Base-by-base conservation (phyloP, 768 basidiomycete genomes). In the Lentinus brumalis region DNA sequence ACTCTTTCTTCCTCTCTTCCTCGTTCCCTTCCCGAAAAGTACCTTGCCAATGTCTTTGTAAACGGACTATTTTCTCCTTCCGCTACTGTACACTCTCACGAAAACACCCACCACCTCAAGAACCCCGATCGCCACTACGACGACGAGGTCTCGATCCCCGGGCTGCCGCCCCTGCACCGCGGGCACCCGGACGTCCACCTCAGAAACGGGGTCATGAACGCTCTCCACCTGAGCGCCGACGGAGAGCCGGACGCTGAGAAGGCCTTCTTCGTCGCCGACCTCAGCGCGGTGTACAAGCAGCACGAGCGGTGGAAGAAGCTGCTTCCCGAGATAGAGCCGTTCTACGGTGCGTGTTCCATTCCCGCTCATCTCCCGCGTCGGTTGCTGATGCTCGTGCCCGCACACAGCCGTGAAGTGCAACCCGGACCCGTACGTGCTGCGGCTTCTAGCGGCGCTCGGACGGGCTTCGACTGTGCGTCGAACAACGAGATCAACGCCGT, bases 391-490 rank as follows among this genome's bases (percentile, higher is more conserved):
- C 70, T 69, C 49, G 69, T 71, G 61, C 71, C 63, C 51, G 62
- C 16, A 32, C 61, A 47, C 63, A 94, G 94, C 97, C 61, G 86
- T 98, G 70, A 99, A 99, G 78, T 97, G 94, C 78, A 99, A 99
- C 78, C 96, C 97, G 21, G 96, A 98, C 70, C 94, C 95, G 4
- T 93, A 93, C 70, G 87, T 99, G 59, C 81, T 98, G 53, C 88
- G 94, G 61, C 83, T 99, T 52, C 85, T 99, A 44, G 92, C 93
- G 16, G 86, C 92, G 32, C 77, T 98, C 51, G 97, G 30, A 79
- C 92, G 1, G 95, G 95, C 15, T 99, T 99, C 77, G 97, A 99
- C 75, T 98, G 97, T 69, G 97, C 97, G 15, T 98, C 96, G 41
- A 90, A 92, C 66, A 87, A 89, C 59, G 97, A 99, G 76, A 98